Evolutionary conservation across 2,329 filamentous ascomycete genomes (phyloP).

Genomic region (Colletotrichum musicola): DNA sequence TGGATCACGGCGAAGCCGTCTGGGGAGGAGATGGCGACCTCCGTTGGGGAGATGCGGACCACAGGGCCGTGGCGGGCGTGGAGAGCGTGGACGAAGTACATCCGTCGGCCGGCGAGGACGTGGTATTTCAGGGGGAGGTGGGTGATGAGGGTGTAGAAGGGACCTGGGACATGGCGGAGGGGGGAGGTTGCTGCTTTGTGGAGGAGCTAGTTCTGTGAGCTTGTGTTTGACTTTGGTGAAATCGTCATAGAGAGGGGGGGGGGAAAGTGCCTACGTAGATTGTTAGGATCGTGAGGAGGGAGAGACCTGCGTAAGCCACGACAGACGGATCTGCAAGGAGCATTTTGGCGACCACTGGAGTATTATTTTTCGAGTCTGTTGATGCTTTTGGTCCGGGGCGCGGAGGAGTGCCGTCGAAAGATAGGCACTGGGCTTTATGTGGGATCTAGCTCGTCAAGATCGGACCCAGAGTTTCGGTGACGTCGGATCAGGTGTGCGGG

Average conservation of each 20-base stretch:
- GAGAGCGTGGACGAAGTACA: conserved; percentile 31
- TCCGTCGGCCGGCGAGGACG: conserved; percentile 24
- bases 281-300: neutral
- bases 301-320: neutral
- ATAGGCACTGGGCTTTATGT: no score
- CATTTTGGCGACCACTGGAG: neutral
- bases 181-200: conserved; percentile 1
- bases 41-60: conserved; percentile 26
- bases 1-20: conserved; percentile 26
- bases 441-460: no score
- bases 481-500: no score
- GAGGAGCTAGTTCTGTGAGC: neutral
- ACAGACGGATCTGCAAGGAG: neutral
- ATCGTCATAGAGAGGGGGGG: neutral
- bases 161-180: conserved; percentile 29
- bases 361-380: no score
- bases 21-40: conserved; percentile 22
- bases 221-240: neutral
- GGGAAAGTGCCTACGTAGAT: conserved; percentile 11
- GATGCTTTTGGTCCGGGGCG: no score
- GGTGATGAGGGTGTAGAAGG: conserved; percentile 24
- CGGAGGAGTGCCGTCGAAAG: no score
- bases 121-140: conserved; percentile 17
- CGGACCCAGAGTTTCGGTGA: no score
- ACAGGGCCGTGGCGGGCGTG: conserved; percentile 22